Base-by-base conservation (phyloP, 2,329 filamentous ascomycete genomes). In the Dactylellina sp. region DNA sequence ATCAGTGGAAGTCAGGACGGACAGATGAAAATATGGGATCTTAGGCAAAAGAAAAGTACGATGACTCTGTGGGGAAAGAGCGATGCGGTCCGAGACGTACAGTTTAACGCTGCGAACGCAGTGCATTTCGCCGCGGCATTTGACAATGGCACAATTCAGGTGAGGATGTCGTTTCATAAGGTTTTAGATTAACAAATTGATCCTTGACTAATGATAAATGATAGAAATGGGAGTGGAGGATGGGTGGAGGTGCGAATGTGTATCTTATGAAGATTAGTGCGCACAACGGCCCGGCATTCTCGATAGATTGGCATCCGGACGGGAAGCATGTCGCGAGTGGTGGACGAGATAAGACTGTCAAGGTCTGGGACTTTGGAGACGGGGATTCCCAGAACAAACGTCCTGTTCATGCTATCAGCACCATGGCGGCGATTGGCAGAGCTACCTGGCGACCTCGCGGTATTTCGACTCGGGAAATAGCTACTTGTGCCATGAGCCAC, bases 261-360 rank as follows among this genome's bases (percentile, higher is more conserved):
- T 66, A 75, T 68, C 62, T 75, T 50, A 68, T 64, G 35, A 75
- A 70, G 22, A 62, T 65, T 32, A 79, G 77, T 71, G 77, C 77
- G 24, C 77, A 79, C 35, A 77, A 77, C 28, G 77, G 77, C 2
- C 77, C 77, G 6, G 77, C 52, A 14, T 78, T 78, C 56, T 74
- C 76, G 24, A 75, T 79, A 28, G 77, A 78, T 59, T 91, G 89
- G 89, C 89, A 91, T 76, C 86, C 87, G 0, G 88, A 90, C 78
- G 89, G 88, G 12, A 83, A 85, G n/a, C 87, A 90, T 77, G 81
- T 90, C 9, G 84, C 88, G 53, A 90, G 87, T 75, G 87, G 85
- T 2, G 82, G 85, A 76, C 64, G 77, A 14, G 89, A 91, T 78
- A 84, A 84, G 71, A 86, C 85, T 60, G 86, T 88, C 40, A 84